Evolutionary conservation across 495 filamentous ascomycete genomes (phyloP).

Genomic region (Corynascus novoguineensis): DNA sequence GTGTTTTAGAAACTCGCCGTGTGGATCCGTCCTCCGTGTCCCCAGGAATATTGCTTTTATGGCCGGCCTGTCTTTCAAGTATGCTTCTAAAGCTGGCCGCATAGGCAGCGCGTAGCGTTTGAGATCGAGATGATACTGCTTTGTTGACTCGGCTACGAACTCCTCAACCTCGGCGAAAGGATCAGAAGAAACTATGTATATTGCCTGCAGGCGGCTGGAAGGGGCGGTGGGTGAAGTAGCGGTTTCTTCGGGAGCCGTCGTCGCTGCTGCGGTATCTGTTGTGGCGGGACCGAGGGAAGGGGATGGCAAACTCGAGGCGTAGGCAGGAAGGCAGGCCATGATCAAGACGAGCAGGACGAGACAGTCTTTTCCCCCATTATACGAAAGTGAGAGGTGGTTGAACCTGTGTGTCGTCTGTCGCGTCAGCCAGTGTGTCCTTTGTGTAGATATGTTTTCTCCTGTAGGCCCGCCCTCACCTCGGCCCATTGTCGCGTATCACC

Average conservation of each 20-base stretch:
- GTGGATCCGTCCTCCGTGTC: constrained; percentile 86
- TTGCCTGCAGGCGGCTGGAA: constrained; percentile 52
- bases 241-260: constrained; percentile 27
- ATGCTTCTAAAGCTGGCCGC: constrained; percentile 70
- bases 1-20: constrained; percentile 67
- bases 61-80: constrained; percentile 55
- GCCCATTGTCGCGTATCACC: constrained; percentile 17
- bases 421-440: constrained; percentile 5
- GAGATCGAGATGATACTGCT: constrained; percentile 69
- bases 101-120: constrained; percentile 71
- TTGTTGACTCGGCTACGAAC: constrained; percentile 63
- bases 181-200: constrained; percentile 77
- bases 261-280: not conserved
- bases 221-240: constrained; percentile 5
- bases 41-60: constrained; percentile 89
- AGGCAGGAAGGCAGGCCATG: constrained; percentile 58
- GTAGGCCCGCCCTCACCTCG: constrained; percentile 14
- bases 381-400: constrained; percentile 79
- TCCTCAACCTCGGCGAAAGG: constrained; percentile 80
- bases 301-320: constrained; percentile 25
- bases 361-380: constrained; percentile 98
- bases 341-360: constrained; percentile 87
- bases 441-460: not conserved
- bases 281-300: constrained; percentile 1
- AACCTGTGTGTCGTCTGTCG: constrained; percentile 45